These are phyloP conservation scores for Leccinum boreale DNA, from an alignment of 768 basidiomycete species.

Conservation along the genomic window DNA sequence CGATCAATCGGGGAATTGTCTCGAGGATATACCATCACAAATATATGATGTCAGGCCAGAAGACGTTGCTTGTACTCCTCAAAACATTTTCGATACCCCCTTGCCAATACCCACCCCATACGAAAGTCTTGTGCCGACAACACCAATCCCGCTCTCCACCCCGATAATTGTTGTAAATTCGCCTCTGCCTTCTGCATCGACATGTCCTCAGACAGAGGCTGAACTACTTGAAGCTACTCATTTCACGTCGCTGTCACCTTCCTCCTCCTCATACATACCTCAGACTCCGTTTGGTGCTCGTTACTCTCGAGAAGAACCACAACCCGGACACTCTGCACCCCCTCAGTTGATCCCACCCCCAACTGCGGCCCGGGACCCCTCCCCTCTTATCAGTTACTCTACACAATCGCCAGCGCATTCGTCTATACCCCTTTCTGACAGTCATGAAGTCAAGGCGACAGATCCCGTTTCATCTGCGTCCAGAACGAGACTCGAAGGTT, in stretches of 20 bases:
- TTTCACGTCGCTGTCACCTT: background rate
- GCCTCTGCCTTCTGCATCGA: background rate
- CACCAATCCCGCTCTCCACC: background rate
- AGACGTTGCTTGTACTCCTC: constrained; percentile 19
- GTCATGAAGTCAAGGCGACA: background rate
- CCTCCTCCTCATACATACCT: background rate
- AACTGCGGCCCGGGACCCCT: background rate
- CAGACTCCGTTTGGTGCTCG: background rate
- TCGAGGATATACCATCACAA: constrained; percentile 12
- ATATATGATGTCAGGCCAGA: constrained; percentile 12
- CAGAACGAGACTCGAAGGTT: background rate
- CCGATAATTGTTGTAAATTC: background rate
- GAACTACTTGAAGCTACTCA: background rate
- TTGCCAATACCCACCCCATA: background rate
- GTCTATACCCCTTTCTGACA: background rate
- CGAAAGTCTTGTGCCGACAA: background rate
- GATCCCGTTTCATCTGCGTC: background rate
- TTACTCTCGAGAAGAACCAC: background rate
- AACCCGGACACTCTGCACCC: background rate
- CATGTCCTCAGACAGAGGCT: background rate
- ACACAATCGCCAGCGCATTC: background rate
- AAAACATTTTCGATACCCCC: background rate
- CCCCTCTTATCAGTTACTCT: background rate
- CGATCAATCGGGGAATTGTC: constrained; percentile 12
- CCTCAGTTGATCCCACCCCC: constrained; percentile 16